These are phyloP conservation scores for Streptanthus diversifolius DNA, from an alignment of 345 rosid genomes.

Conservation along the genomic window DNA sequence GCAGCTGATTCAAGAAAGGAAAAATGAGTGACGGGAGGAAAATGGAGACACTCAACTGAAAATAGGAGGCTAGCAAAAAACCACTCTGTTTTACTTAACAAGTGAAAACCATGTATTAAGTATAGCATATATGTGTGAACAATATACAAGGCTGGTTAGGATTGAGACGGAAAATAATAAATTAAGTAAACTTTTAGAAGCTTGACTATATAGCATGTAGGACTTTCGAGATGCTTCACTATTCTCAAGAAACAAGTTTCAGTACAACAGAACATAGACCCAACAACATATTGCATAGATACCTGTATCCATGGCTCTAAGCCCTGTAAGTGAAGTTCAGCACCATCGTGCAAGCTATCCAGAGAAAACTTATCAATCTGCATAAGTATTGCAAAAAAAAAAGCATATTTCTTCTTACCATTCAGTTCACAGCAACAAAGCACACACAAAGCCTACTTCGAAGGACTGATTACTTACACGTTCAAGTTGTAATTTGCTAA, in stretches of 20 bases:
- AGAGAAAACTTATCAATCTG: constrained; percentile 89
- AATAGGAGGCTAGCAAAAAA: not conserved
- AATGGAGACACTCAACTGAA: not conserved
- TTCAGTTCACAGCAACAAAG: constrained; percentile 15
- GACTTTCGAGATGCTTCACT: constrained; percentile 1
- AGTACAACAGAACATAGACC: not conserved
- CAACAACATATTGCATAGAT: not conserved
- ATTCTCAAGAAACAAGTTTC: not conserved
- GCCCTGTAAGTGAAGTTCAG: constrained; percentile 86
- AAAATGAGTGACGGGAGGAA: constrained; percentile 26
- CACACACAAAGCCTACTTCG: not conserved
- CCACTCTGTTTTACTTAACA: not conserved
- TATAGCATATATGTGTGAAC: not conserved
- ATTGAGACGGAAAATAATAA: not conserved
- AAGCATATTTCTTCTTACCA: not conserved
- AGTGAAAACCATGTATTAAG: not conserved
- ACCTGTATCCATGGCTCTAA: constrained; percentile 99
- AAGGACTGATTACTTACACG: constrained; percentile 55
- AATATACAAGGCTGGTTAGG: not conserved
- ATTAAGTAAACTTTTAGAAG: not conserved
- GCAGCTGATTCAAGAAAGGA: constrained; percentile 62
- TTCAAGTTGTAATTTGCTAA: constrained; percentile 88
- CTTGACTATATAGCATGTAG: constrained; percentile 5
- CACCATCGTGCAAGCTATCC: constrained; percentile 82
- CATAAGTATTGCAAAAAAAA: constrained; percentile 4